Base-by-base conservation (phyloP, 106 monocot species). In the Dioscorea dumetorum region DNA sequence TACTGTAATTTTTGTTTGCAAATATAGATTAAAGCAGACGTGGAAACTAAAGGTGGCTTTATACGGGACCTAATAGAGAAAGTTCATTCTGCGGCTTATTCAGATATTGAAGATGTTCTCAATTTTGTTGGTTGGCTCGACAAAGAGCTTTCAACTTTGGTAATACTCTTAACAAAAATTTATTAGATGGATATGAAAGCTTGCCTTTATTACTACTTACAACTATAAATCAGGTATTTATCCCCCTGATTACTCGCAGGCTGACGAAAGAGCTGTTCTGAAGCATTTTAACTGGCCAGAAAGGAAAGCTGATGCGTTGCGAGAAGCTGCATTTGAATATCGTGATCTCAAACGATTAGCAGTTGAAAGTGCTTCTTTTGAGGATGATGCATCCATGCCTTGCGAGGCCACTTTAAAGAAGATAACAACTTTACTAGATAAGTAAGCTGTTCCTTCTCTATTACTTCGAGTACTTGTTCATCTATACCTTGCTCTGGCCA, bases 211-310 rank as follows among this genome's bases (percentile, higher is more conserved):
- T 54, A 54, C 2, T 14, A 8, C 5, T 54, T 54, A 54, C 14
- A 53, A 18, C 9, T 53, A 53, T 34, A 34, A 7, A 34, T 19
- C 13, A 54, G 5, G 18, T 41, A 48, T 48, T 70, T 58, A 23
- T 70, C 13, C 16, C 18, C 20, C 31, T 12, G 12, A 31, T 65
- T n/a, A 21, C 70, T 8, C 41, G n/a, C 77, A 94, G 94, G 85
- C 85, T 70, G 94, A 94, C 48, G 94, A 94, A 72, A 84, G 85
- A 77, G 94, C 94, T 60, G 94, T 94, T 32, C 79, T 94, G 58
- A 94, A 91, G 79, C 90, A 94, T 71, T 94, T 94, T 64, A 83
- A 77, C 76, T 94, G 94, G 94, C 90, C 90, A 6, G 94, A 94
- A 79, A 85, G 61, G 63, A 94, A 91, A 87, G 90, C 83, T 5